A percentile compares a stretch with the other conserved stretches of the same genome.
phyloP scores from a whole-genome alignment of 2,329 filamentous ascomycete species.

The Penicillium sp. region DNA sequence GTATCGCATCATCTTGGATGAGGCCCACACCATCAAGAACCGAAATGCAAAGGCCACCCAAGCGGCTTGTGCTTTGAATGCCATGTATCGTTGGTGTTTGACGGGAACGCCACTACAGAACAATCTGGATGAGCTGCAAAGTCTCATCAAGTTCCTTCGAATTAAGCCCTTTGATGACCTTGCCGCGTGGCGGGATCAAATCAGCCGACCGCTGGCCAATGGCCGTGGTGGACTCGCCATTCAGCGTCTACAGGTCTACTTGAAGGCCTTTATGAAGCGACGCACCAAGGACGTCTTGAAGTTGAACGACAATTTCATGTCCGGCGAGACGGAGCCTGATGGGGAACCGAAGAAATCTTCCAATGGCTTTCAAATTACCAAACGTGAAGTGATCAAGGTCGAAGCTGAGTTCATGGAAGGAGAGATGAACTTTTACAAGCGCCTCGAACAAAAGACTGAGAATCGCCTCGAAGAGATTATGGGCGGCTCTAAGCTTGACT shows the following conservation, averaged over 20 bases:
- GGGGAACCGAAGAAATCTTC: slow-evolving; percentile 47
- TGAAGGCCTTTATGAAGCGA: slow-evolving; percentile 97
- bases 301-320: slow-evolving; percentile 71
- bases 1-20: slow-evolving; percentile 93
- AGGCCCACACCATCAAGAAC: slow-evolving; percentile 98
- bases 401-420: slow-evolving; percentile 69
- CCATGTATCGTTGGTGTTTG: slow-evolving; percentile 91
- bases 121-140: slow-evolving; percentile 93
- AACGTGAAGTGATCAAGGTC: slow-evolving; percentile 78
- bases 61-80: slow-evolving; percentile 75
- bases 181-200: slow-evolving; percentile 82
- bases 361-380: slow-evolving; percentile 80
- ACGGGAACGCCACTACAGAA: slow-evolving; percentile 98
- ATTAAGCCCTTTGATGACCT: slow-evolving; percentile 89
- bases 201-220: slow-evolving; percentile 81
- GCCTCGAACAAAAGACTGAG: slow-evolving; percentile 77
- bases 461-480: slow-evolving; percentile 85
- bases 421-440: slow-evolving; percentile 79
- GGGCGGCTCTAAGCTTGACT: slow-evolving; percentile 70
- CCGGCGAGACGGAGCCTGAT: slow-evolving; percentile 53
- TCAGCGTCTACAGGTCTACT: slow-evolving; percentile 71
- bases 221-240: slow-evolving; percentile 87
- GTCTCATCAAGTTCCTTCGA: slow-evolving; percentile 81
- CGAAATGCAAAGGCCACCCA: slow-evolving; percentile 92
- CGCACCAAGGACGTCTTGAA: slow-evolving; percentile 96